Evolutionary conservation across 805 yeast genomes (phyloP), one percentile per base, ranked within the genome.

Genomic region (Tetrapisispora fleetii): DNA sequence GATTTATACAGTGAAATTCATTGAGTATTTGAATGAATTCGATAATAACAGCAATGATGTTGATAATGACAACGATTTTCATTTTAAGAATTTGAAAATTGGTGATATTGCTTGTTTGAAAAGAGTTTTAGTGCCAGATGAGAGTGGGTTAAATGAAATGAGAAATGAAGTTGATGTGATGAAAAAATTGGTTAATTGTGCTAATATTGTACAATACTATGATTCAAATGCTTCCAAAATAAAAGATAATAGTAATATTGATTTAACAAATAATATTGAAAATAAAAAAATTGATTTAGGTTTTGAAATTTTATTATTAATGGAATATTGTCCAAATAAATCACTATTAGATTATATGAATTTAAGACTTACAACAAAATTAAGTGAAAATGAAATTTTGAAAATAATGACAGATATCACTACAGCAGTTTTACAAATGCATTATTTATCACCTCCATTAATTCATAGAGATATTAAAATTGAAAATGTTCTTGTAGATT

Each of bases 281-380:
- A 24, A 24, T 13, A 39, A 40, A n/a, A 30, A 40, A 28, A n/a
- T n/a, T 7, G 43, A 40, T 28, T 40, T 64, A 2, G 79, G 78
- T 0, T 93, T 86, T 63, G 98, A 93, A 68, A 96, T 93, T 13
- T 71, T 93, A 48, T 78, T 93, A 40, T 72, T 93, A 54, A 93
- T 93, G 99, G 99, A 93, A 65, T 77, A 84, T 58, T 93, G 99
- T 64, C 84, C 95, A 13, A 85, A 85, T 63, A 78, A 84, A 54
- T 87, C 95, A n/a, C 75, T 95, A 45, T 73, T 93, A 52, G 96
- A 93, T 62, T 90, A 76, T 63, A 90, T 93, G 98, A 93, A 93
- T 67, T 76, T 82, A 18, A 76, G 90, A 49, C 75, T 93, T 50
- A 79, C 85, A 54, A 83, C 88, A 14, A 91, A 90, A 62, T 73